A percentile compares a stretch with the other conserved stretches of the same genome.
Conservation (phyloP, 495 filamentous ascomycete species). For the Aspergillus incahuasiensis region DNA sequence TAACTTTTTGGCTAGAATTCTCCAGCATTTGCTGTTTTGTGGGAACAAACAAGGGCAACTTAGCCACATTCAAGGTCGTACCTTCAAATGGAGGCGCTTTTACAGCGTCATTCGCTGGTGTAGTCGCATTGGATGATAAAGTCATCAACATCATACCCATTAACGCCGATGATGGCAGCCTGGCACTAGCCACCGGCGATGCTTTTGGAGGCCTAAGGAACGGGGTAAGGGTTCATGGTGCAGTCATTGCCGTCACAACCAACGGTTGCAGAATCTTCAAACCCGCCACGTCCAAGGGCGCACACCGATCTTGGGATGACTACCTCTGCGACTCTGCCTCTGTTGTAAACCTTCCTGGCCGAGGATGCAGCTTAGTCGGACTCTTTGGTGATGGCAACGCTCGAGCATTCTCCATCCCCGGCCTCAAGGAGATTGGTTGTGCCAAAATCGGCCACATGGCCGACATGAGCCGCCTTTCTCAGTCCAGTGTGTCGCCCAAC, state of each 20-base stretch:
- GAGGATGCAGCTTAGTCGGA: conserved; percentile 72
- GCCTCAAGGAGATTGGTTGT: conserved; percentile 77
- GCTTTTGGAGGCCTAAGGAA: conserved; percentile 66
- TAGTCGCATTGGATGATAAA: conserved; percentile 59
- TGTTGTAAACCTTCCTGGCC: conserved; percentile 65
- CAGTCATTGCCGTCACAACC: conserved; percentile 63
- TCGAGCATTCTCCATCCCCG: conserved; percentile 79
- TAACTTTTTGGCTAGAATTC: conserved; percentile 56
- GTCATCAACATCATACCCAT: conserved; percentile 75
- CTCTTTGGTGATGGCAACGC: conserved; percentile 76
- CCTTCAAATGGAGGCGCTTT: conserved; percentile 67
- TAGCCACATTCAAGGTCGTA: conserved; percentile 85
- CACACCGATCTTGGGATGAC: conserved; percentile 81
- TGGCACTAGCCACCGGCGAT: conserved; percentile 67
- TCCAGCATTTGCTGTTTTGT: conserved; percentile 91
- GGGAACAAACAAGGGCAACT: conserved; percentile 76
- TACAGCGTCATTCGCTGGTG: conserved; percentile 65
- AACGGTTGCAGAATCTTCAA: conserved; percentile 79
- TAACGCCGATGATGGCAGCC: conserved; percentile 68
- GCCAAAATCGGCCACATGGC: conserved; percentile 56
- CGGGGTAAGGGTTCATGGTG: conserved; percentile 67
- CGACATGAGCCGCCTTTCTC: conserved; percentile 65
- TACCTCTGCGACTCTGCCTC: conserved; percentile 71
- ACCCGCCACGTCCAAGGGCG: conserved; percentile 78
- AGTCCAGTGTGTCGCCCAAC: conserved; percentile 63